Conservation (phyloP, 2,329 filamentous ascomycete genomes). For the Penicillium sp. region DNA sequence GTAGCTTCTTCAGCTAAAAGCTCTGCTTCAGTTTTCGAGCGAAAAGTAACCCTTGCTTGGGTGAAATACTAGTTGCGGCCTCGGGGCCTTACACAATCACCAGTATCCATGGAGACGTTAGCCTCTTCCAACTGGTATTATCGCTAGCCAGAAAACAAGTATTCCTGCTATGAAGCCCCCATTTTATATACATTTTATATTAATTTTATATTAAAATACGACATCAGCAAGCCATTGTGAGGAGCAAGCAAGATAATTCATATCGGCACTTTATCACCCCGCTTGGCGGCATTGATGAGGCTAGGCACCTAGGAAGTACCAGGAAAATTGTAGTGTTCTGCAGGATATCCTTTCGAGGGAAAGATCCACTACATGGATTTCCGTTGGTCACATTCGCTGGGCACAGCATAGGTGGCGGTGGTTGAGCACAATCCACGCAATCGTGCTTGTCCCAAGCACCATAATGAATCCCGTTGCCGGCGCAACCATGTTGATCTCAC, state of each 20-base stretch:
- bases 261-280: not conserved
- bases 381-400: not conserved
- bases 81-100: not conserved
- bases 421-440: not conserved
- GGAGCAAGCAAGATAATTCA: not conserved
- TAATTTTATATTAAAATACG: constrained; percentile 1
- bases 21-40: too few species aligned
- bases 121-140: not conserved
- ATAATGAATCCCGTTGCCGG: constrained; percentile 13
- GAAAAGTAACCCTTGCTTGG: too few species aligned
- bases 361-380: not conserved
- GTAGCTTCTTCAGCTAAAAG: too few species aligned
- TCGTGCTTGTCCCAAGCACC: not conserved
- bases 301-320: not conserved
- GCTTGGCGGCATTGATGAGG: not conserved
- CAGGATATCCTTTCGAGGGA: not conserved
- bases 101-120: not conserved
- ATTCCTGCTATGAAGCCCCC: not conserved
- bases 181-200: not conserved
- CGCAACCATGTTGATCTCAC: constrained; percentile 20
- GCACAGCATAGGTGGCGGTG: not conserved
- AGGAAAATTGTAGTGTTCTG: not conserved
- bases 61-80: not conserved
- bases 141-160: not conserved
- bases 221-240: not conserved